A percentile compares a stretch with the other conserved stretches of the same genome.
Conservation (phyloP, 2,329 filamentous ascomycete genomes). For the Aspergillus carbonarius region DNA sequence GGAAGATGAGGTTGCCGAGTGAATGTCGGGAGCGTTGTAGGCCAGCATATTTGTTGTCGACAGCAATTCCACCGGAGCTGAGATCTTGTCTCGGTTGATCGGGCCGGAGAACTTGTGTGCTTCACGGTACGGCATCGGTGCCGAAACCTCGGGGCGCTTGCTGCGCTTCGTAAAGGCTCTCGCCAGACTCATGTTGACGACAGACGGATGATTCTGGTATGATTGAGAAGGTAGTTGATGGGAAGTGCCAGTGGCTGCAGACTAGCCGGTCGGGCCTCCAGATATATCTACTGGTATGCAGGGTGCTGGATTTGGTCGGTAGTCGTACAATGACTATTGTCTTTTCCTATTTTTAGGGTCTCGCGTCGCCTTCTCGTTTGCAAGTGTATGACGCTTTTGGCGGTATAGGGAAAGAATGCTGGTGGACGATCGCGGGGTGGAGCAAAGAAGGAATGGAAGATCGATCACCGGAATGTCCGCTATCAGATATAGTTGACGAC, state of each 20-base stretch:
- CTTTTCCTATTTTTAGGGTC: constrained; percentile 17
- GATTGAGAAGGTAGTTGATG: not conserved
- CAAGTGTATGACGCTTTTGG: constrained; percentile 10
- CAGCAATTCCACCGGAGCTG: constrained; percentile 78
- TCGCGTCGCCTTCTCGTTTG: constrained; percentile 10
- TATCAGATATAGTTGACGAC: constrained; percentile 23
- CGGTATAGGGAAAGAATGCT: constrained; percentile 23
- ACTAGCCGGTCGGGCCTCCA: not conserved
- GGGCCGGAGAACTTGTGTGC: constrained; percentile 47
- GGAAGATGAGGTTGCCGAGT: constrained; percentile 46
- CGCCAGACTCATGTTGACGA: constrained; percentile 40
- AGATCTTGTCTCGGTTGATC: constrained; percentile 63
- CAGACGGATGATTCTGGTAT: constrained; percentile 3
- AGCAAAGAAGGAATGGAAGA: constrained; percentile 33
- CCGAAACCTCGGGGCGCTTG: constrained; percentile 47
- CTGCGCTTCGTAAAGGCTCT: constrained; percentile 51
- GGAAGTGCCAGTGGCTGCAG: not conserved
- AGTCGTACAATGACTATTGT: constrained; percentile 11
- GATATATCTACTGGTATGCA: constrained; percentile 11
- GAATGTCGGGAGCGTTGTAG: constrained; percentile 87
- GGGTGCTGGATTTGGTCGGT: constrained; percentile 3
- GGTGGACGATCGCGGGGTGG: constrained; percentile 29
- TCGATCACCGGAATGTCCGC: constrained; percentile 30
- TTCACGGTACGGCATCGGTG: constrained; percentile 45
- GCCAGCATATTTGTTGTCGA: constrained; percentile 96